Conservation (phyloP, 192 early-diverging fungal genomes). For the Linnemannia schmuckeri region DNA sequence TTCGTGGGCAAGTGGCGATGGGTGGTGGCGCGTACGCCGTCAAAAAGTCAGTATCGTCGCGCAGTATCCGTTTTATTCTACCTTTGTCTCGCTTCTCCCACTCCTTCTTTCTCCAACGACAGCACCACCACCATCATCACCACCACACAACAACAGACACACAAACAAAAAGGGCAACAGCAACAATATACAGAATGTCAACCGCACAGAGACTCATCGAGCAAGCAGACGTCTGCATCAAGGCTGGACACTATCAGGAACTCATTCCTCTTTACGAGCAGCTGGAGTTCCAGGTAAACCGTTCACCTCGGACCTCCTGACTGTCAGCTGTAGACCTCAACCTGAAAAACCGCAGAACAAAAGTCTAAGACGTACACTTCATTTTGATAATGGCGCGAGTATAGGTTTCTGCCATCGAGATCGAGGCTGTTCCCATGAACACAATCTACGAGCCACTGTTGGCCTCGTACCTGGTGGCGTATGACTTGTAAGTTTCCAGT, state of each 20-base stretch:
- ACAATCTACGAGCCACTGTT: slow-evolving; percentile 48
- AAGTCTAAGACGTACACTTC: too few species aligned
- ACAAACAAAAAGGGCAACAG: background rate
- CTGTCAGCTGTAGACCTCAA: background rate
- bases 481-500: slow-evolving; percentile 43
- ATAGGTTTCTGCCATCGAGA: slow-evolving; percentile 46
- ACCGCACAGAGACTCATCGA: slow-evolving; percentile 27
- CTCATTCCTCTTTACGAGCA: slow-evolving; percentile 55
- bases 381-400: background rate
- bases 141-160: background rate
- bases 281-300: slow-evolving; percentile 47
- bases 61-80: background rate
- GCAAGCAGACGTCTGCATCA: slow-evolving; percentile 40
- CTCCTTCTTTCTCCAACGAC: background rate
- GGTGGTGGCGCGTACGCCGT: background rate
- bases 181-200: slow-evolving; percentile 11
- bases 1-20: background rate
- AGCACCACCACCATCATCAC: too few species aligned
- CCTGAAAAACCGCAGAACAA: background rate
- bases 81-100: background rate
- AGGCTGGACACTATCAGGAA: slow-evolving; percentile 48
- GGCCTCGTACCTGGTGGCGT: slow-evolving; percentile 36
- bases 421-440: slow-evolving; percentile 51
- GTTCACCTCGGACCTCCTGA: background rate
- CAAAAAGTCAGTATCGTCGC: slow-evolving; percentile 6